Conservation (phyloP, 441 rosid genomes). For the Geranium incanum region DNA sequence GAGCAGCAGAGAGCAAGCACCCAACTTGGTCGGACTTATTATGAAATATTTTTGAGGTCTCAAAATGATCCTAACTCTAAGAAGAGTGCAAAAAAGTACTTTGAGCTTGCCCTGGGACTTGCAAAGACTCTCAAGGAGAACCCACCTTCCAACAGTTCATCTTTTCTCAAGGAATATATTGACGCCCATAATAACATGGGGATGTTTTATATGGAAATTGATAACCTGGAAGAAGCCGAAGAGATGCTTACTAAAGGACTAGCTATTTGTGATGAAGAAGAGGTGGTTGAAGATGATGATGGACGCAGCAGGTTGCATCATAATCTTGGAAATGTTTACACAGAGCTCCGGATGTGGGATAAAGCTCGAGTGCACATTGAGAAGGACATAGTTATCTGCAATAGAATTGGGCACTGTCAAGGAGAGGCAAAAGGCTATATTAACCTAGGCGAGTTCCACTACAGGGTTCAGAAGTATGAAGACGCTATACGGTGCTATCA, state of each 20-base stretch:
- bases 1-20: conserved; percentile 97
- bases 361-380: conserved; percentile 65
- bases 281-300: conserved; percentile 65
- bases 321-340: conserved; percentile 74
- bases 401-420: conserved; percentile 55
- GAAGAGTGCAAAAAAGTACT: conserved; percentile 81
- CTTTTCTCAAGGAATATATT: conserved; percentile 77
- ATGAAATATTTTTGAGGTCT: conserved; percentile 55
- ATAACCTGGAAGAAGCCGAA: conserved; percentile 63
- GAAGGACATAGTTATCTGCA: conserved; percentile 77
- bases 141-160: conserved; percentile 43
- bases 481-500: conserved; percentile 69
- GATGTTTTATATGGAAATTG: conserved; percentile 85
- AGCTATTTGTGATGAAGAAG: conserved; percentile 85
- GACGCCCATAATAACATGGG: conserved; percentile 91
- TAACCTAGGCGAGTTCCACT: conserved; percentile 85
- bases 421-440: conserved; percentile 97
- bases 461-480: conserved; percentile 66
- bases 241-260: conserved; percentile 51
- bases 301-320: conserved; percentile 84
- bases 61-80: conserved; percentile 58
- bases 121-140: conserved; percentile 58
- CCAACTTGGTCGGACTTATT: conserved; percentile 91
- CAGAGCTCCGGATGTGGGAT: conserved; percentile 69
- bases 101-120: conserved; percentile 71